Percentiles rank a stretch among this genome's conserved stretches.
These are phyloP conservation scores for Aurantiochytrium sp. DNA, from an alignment of 108 stramenopile genomes.

Conservation along the genomic window DNA sequence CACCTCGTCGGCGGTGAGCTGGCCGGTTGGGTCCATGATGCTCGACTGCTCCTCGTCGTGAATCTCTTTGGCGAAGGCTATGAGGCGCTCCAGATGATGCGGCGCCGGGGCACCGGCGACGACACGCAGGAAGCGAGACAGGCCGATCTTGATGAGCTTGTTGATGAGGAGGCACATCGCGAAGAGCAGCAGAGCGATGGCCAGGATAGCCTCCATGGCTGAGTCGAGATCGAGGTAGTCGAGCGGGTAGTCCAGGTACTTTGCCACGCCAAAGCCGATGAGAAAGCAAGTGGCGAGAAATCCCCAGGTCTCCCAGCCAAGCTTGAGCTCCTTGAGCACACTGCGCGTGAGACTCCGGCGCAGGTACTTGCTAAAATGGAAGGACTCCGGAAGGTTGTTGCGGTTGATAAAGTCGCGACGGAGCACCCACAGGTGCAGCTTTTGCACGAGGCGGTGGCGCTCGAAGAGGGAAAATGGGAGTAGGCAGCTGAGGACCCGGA, in stretches of 20 bases:
- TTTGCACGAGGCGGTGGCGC: neutral
- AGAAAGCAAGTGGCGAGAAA: neutral
- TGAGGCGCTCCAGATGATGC: neutral
- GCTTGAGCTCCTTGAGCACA: neutral
- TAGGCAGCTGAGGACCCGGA: neutral
- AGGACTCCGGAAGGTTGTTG: neutral
- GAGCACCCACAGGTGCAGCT: neutral
- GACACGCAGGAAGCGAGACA: neutral
- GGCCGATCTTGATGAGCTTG: neutral
- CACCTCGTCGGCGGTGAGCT: neutral
- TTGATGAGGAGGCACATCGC: neutral
- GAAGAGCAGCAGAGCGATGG: neutral
- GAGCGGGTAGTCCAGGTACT: neutral
- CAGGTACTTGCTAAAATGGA: neutral
- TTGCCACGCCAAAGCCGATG: neutral
- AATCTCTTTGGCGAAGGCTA: neutral
- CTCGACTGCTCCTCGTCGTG: neutral
- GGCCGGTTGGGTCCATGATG: neutral
- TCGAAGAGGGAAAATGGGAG: neutral
- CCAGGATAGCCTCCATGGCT: neutral
- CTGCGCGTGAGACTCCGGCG: neutral
- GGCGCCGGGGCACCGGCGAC: neutral
- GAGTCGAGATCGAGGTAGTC: neutral
- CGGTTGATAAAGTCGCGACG: neutral
- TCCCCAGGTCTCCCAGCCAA: neutral